phyloP scores from a whole-genome alignment of 768 basidiomycete genomes.

The Amanita fuliginea region DNA sequence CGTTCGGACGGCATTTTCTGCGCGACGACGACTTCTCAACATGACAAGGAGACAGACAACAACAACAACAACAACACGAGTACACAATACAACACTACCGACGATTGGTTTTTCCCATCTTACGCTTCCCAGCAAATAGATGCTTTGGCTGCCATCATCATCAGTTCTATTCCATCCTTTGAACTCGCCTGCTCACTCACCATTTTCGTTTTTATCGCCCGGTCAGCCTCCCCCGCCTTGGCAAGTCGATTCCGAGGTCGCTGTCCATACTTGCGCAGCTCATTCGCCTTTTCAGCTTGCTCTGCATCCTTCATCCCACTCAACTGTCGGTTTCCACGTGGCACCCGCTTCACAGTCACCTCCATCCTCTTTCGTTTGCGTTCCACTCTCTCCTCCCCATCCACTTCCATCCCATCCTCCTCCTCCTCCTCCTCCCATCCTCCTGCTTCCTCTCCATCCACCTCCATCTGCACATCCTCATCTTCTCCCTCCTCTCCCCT shows the following conservation, averaged over 20 bases:
- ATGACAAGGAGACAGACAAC: background rate
- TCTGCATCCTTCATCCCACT: conserved; percentile 70
- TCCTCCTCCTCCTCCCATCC: conserved; percentile 35
- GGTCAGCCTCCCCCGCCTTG: conserved; percentile 85
- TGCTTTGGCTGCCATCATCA: conserved; percentile 59
- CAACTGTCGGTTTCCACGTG: conserved; percentile 62
- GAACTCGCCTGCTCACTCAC: conserved; percentile 25
- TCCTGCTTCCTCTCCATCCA: conserved; percentile 27
- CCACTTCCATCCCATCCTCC: conserved; percentile 39
- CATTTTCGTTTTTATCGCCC: conserved; percentile 75
- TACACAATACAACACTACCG: conserved; percentile 27
- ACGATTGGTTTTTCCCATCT: conserved; percentile 74
- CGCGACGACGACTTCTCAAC: background rate
- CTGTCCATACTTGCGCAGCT: conserved; percentile 80
- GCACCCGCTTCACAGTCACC: conserved; percentile 41
- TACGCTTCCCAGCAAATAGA: conserved; percentile 77
- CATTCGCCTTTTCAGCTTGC: conserved; percentile 74
- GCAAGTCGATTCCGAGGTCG: conserved; percentile 80
- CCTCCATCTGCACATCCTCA: conserved; percentile 52
- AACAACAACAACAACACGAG: too few species aligned
- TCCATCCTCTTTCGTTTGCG: conserved; percentile 55
- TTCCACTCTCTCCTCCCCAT: conserved; percentile 38
- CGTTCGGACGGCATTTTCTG: background rate
- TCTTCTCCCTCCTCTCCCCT: conserved; percentile 45
- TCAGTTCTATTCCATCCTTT: too few species aligned